Evolutionary conservation across 345 rosid species (phyloP).

Genomic region (Microthlaspi erraticum): DNA sequence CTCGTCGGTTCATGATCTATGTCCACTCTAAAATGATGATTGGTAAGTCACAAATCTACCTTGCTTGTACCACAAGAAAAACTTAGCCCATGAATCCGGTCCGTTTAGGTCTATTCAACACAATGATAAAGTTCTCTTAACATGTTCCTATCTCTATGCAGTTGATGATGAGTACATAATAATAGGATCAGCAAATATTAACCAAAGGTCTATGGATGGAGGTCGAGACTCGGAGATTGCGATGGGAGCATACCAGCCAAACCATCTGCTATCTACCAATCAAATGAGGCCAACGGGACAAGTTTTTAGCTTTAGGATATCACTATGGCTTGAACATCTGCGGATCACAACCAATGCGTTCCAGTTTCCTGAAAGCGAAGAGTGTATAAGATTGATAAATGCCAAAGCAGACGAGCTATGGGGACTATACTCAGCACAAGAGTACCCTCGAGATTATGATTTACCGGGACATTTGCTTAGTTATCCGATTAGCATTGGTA

Average conservation of each 20-base stretch:
- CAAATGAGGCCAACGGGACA: conserved; percentile 51
- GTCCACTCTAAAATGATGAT: conserved; percentile 94
- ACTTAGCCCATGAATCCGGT: neutral
- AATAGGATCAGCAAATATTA: conserved; percentile 89
- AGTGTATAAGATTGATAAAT: conserved; percentile 52
- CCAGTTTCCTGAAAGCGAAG: conserved; percentile 47
- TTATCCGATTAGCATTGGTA: conserved; percentile 62
- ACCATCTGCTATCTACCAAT: conserved; percentile 48
- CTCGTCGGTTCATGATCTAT: conserved; percentile 86
- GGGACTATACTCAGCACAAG: conserved; percentile 51
- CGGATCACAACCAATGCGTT: conserved; percentile 16
- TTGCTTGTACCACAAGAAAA: conserved; percentile 16
- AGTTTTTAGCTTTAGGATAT: conserved; percentile 62
- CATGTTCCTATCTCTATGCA: conserved; percentile 29
- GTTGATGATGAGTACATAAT: conserved; percentile 94
- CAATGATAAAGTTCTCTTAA: conserved; percentile 8
- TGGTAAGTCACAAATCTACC: conserved; percentile 46
- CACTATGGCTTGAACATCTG: conserved; percentile 74
- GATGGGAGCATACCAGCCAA: conserved; percentile 86
- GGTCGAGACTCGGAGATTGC: conserved; percentile 83
- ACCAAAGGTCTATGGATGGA: conserved; percentile 94
- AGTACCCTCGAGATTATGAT: conserved; percentile 35
- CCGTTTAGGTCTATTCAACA: neutral
- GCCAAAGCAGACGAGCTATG: conserved; percentile 48
- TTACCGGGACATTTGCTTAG: conserved; percentile 57